Conservation (phyloP, 495 filamentous ascomycete species). For the Penicillium ochrochloron region DNA sequence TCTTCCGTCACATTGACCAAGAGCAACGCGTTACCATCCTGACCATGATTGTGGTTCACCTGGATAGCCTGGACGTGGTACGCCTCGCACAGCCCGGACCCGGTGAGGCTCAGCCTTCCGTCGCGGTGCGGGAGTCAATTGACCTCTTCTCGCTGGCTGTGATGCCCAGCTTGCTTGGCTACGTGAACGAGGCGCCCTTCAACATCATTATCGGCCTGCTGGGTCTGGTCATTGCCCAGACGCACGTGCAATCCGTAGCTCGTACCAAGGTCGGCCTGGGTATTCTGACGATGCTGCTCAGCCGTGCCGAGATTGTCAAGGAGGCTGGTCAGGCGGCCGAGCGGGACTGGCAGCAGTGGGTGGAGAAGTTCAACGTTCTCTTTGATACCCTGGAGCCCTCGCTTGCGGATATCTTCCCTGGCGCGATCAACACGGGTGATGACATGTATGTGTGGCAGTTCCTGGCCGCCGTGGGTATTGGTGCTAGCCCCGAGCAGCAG, state of each 20-base stretch:
- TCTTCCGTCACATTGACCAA: conserved; percentile 90
- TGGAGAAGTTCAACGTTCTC: conserved; percentile 76
- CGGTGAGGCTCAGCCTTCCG: conserved; percentile 69
- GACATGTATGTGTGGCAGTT: conserved; percentile 99
- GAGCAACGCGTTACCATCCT: conserved; percentile 93
- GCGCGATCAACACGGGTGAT: conserved; percentile 76
- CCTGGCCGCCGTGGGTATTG: conserved; percentile 89
- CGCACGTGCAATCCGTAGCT: conserved; percentile 77
- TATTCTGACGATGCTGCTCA: conserved; percentile 93
- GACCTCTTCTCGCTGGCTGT: conserved; percentile 87
- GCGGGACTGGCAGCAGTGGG: conserved; percentile 82
- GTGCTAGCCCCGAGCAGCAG: conserved; percentile 90
- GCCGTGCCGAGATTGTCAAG: conserved; percentile 90
- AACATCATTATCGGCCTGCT: conserved; percentile 88
- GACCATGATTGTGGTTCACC: conserved; percentile 93
- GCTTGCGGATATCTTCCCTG: conserved; percentile 84
- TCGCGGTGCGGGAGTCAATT: conserved; percentile 81
- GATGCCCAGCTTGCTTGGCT: conserved; percentile 85
- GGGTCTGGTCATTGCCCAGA: conserved; percentile 78
- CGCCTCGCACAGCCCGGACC: conserved; percentile 71
- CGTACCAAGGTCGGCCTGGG: conserved; percentile 84
- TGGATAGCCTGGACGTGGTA: conserved; percentile 90
- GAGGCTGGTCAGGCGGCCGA: conserved; percentile 71
- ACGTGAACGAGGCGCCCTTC: conserved; percentile 88
- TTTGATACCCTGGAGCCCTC: conserved; percentile 86